Evolutionary conservation across 768 basidiomycete genomes (phyloP), one percentile per base, ranked within the genome.

Genomic region (Gymnopilus dilepis): DNA sequence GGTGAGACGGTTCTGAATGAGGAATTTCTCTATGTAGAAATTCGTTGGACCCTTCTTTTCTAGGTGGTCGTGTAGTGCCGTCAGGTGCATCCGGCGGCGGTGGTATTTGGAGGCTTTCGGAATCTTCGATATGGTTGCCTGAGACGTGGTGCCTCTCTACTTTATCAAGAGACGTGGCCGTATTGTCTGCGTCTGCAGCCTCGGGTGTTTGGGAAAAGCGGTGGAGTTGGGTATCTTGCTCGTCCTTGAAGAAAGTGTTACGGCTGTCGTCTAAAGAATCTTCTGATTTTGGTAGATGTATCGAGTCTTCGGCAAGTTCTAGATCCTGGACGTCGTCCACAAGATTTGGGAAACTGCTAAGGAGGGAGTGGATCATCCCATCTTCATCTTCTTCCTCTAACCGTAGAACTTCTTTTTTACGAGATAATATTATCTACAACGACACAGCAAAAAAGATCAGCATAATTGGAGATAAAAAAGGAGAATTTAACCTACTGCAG

Each of bases 281-380:
- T 22, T 63, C 60, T 19, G 51, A 59, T 45, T 54, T 24, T 22
- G 31, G 33, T 8, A 24, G 31, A 28, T 40, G 19, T 55, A 30
- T 5, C 3, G 28, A 53, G 37, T 53, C 31, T n/a, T 56, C 50
- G 19, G 24, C 11, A 40, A 24, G 56, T 19, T 61, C 52, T 21
- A 34, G 15, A 28, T 56, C 58, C 30, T 68, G 60, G 28, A 47
- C 37, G 28, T 79, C 78, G 48, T 88, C 88, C 13, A 73, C 72
- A 5, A 91, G 71, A n/a, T 81, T 77, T 0, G 90, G 89, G 24
- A 92, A 70, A n/a, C 82, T 77, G 45, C 84, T 88, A 17, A 94
- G 77, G 9, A 92, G 67, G 3, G 91, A 88, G 72, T 94, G 92
- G 37, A 91, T 78, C 91, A 92, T 92, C 24, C 92, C 90, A 2